Evolutionary conservation across 371 early-diverging fungal species (phyloP), one percentile per base, ranked within the genome.

Genomic region (Smittium culicis): DNA sequence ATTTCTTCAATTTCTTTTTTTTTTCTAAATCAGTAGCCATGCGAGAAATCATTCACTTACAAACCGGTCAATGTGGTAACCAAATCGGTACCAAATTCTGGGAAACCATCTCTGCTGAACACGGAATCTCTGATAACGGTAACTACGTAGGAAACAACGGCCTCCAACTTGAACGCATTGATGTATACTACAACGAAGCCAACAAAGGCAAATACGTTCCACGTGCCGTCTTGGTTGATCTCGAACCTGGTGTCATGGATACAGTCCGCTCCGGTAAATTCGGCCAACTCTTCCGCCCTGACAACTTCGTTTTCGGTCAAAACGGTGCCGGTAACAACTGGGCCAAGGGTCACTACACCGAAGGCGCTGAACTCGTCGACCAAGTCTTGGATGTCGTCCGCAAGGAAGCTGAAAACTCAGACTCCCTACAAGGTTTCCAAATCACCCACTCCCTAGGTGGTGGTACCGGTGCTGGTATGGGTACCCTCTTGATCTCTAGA

Each of bases 171-270:
- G 99, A 98, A 82, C 90, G 96, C 71, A 92, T 96, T 79, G 96
- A 95, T 70, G 99, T 98, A 66, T 97, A 96, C 83, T 97, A 91
- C 81, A 94, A 92, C 75, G 98, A 99, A 79, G 88, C 91, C 27
- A 78, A 74, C n/a, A 77, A 79, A 65, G 86, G 83, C 61, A 87
- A 90, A 74, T 93, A 91, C 67, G 75, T 76, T 20, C 76, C 76
- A 2, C 45, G 66, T 28, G 45, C 25, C 30, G 20, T 60, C 20
- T 32, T 98, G 35, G 92, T 99, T 66, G 99, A 99, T 82, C 80
- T 99, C 58, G 99, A 99, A 82, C 99, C 99, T 59, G 99, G 97
- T 62, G 98, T 99, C 66, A 96, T 98, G 88, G 96, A 96, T 73
- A 84, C 90, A 62, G 87, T 97, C 72, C 87, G 83, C 71, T 74